phyloP scores from a whole-genome alignment of 2,329 filamentous ascomycete genomes.

The Bipolaris cookei region DNA sequence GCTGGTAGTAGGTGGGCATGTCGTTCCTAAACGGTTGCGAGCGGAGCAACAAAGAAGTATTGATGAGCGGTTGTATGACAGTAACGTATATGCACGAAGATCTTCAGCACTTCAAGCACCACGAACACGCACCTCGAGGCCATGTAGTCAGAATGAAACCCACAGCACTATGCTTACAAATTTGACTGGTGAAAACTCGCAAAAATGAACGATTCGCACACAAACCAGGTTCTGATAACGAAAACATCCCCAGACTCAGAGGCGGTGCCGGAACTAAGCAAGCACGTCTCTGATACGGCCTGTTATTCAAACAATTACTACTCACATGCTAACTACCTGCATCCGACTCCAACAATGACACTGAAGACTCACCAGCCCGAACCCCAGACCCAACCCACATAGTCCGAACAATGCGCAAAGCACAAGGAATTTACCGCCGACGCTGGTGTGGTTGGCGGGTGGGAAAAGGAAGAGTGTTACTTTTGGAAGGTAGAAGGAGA shows the following conservation, averaged over 20 bases:
- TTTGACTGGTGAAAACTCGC: not conserved
- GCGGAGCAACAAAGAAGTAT: slow-evolving; percentile 1
- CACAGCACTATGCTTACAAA: not conserved
- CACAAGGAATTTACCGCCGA: slow-evolving; percentile 20
- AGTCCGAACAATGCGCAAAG: not conserved
- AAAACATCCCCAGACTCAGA: slow-evolving; percentile 8
- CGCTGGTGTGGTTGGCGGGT: slow-evolving; percentile 37
- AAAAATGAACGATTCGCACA: slow-evolving; percentile 12
- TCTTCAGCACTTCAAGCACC: not conserved
- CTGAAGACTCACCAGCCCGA: not conserved
- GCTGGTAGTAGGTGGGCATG: not conserved
- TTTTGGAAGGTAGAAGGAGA: slow-evolving; percentile 28
- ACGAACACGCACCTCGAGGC: not conserved
- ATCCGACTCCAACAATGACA: not conserved
- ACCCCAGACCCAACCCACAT: not conserved
- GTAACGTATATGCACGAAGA: not conserved
- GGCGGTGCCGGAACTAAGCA: slow-evolving; percentile 11
- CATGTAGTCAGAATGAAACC: not conserved
- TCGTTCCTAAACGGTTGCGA: not conserved
- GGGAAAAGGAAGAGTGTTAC: slow-evolving; percentile 27
- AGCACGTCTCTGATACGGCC: not conserved
- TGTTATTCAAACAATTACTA: slow-evolving; percentile 7
- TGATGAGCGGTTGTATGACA: not conserved
- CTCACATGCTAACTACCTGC: slow-evolving; percentile 6
- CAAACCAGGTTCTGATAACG: slow-evolving; percentile 3